These are phyloP conservation scores for Purshia tridentata DNA, from an alignment of 306 rosid genomes.

Conservation along the genomic window DNA sequence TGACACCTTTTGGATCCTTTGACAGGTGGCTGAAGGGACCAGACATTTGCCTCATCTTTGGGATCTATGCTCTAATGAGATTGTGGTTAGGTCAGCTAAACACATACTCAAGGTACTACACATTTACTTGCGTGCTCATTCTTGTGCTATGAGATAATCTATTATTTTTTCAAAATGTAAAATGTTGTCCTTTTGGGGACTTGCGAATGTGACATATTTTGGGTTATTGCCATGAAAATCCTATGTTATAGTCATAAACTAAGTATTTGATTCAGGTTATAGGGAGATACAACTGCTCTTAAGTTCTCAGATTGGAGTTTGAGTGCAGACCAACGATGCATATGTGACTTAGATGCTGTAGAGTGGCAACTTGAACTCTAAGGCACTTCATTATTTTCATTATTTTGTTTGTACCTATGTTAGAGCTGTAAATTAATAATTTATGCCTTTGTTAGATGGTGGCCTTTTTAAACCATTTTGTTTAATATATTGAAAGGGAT, in stretches of 20 bases:
- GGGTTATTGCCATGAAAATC: background rate
- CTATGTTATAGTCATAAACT: background rate
- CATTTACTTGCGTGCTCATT: constrained; percentile 16
- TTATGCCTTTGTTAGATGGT: background rate
- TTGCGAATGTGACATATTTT: background rate
- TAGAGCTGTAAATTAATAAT: background rate
- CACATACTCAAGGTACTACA: constrained; percentile 80
- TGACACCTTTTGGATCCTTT: constrained; percentile 25
- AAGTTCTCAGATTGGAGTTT: background rate
- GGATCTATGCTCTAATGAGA: constrained; percentile 93
- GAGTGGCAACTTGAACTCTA: too few species aligned
- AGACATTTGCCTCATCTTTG: constrained; percentile 89
- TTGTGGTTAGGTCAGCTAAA: constrained; percentile 92
- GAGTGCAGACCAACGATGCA: too few species aligned
- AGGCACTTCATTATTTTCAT: too few species aligned
- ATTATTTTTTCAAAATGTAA: background rate
- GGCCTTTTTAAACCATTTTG: background rate
- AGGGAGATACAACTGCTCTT: background rate
- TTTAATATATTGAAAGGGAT: background rate
- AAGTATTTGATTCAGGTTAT: constrained; percentile 2
- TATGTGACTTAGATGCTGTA: too few species aligned
- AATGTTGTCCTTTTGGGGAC: constrained; percentile 9
- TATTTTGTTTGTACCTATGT: too few species aligned
- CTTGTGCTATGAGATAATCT: background rate
- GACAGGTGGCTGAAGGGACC: constrained; percentile 91